These are phyloP conservation scores for Brettanomyces naardenensis DNA, from an alignment of 805 yeast genomes.

Conservation along the genomic window DNA sequence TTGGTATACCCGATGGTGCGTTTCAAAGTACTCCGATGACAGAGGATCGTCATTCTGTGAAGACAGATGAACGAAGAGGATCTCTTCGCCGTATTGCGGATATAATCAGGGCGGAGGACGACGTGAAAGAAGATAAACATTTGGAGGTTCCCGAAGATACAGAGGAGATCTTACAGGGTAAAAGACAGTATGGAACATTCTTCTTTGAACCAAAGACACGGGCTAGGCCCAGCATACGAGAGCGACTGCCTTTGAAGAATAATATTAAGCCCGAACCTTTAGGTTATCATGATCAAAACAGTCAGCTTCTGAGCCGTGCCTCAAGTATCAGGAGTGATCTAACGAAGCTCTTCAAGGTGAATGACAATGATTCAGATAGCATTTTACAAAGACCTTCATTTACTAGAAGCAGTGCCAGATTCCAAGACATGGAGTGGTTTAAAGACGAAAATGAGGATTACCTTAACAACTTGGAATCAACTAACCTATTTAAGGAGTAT, in stretches of 20 bases:
- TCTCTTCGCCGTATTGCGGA: background rate
- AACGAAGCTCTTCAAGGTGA: background rate
- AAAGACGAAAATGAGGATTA: conserved; percentile 25
- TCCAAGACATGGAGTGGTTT: conserved; percentile 24
- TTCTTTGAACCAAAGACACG: too few relatives aligned
- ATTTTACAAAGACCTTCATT: conserved; percentile 8
- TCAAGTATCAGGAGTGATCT: conserved; percentile 1
- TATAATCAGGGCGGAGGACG: background rate
- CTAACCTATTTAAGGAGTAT: conserved; percentile 31
- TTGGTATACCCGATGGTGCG: conserved; percentile 2
- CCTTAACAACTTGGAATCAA: conserved; percentile 22
- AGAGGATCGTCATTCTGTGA: background rate
- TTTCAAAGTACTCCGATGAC: conserved; percentile 1
- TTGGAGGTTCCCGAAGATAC: too few relatives aligned
- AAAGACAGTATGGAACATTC: conserved; percentile 21
- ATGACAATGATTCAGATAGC: background rate
- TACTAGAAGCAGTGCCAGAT: conserved; percentile 17
- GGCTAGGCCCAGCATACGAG: too few relatives aligned
- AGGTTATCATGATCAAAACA: conserved; percentile 1
- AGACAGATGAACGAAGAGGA: background rate
- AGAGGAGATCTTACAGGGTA: background rate
- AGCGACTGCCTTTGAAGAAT: too few relatives aligned
- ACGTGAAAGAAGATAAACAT: background rate
- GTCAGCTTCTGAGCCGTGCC: conserved; percentile 1
- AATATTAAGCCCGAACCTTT: background rate